phyloP scores from a whole-genome alignment of 139 green algal species.

The Coelastrella sp. region DNA sequence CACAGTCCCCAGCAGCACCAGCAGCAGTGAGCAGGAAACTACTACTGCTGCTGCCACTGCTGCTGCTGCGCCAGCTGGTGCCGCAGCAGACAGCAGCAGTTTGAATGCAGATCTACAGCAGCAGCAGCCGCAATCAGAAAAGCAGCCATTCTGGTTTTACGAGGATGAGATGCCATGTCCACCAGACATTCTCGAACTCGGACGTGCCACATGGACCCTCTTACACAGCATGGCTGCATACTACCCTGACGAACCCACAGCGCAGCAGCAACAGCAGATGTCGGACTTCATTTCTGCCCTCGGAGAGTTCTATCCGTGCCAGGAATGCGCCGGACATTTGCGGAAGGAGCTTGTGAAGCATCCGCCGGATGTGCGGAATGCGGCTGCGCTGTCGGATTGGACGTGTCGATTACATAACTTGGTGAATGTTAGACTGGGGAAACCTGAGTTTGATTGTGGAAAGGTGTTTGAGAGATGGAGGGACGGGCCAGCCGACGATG shows the following conservation, averaged over 20 bases:
- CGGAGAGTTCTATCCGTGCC: constrained; percentile 72
- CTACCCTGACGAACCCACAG: constrained; percentile 66
- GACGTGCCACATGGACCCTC: constrained; percentile 71
- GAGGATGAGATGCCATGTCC: constrained; percentile 56
- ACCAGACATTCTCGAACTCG: constrained; percentile 62
- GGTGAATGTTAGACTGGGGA: constrained; percentile 73
- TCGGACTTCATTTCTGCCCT: constrained; percentile 56
- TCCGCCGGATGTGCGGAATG: constrained; percentile 51
- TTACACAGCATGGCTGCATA: constrained; percentile 77
- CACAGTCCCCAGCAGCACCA: neutral
- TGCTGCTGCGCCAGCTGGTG: no score
- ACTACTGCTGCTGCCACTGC: neutral
- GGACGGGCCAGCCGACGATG: constrained; percentile 53
- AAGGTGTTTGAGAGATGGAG: constrained; percentile 60
- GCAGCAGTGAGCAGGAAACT: constrained; percentile 12
- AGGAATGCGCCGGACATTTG: constrained; percentile 63
- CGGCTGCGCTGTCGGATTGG: constrained; percentile 55
- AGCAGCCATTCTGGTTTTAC: constrained; percentile 50
- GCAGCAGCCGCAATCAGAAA: neutral
- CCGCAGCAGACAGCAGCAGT: constrained; percentile 28
- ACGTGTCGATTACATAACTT: constrained; percentile 71
- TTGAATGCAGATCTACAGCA: neutral
- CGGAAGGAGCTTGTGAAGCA: constrained; percentile 43
- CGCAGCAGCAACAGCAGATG: constrained; percentile 64
- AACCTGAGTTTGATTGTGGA: constrained; percentile 70